These are phyloP conservation scores for Tylopilus vinaceipallidus DNA, from an alignment of 768 basidiomycete genomes.

Conservation along the genomic window DNA sequence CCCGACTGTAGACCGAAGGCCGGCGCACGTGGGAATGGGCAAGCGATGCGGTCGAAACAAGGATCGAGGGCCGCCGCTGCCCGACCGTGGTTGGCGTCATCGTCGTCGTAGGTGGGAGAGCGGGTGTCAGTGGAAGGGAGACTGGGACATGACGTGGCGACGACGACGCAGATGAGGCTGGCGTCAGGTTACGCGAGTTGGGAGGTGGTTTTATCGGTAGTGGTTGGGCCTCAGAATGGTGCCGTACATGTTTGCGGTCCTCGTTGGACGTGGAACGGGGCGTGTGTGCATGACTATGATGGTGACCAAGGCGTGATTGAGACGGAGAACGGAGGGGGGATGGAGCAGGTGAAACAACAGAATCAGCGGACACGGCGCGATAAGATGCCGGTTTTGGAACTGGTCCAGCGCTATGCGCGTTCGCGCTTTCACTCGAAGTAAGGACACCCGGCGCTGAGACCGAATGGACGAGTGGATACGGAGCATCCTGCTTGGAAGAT, in stretches of 20 bases:
- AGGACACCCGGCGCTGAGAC: conserved; percentile 44
- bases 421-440: conserved; percentile 20
- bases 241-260: conserved; percentile 23
- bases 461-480: conserved; percentile 35
- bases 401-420: conserved; percentile 6
- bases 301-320: conserved; percentile 18
- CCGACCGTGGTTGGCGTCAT: conserved; percentile 48
- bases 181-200: conserved; percentile 50
- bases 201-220: conserved; percentile 29
- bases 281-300: conserved; percentile 5
- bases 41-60: conserved; percentile 35
- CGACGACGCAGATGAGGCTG: conserved; percentile 55
- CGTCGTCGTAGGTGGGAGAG: conserved; percentile 29
- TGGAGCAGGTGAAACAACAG: conserved; percentile 4
- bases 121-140: conserved; percentile 32
- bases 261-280: conserved; percentile 21
- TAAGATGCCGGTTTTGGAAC: conserved; percentile 23
- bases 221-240: conserved; percentile 15
- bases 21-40: conserved; percentile 32
- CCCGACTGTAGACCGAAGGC: conserved; percentile 41
- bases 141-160: conserved; percentile 49
- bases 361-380: conserved; percentile 28
- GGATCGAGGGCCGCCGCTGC: conserved; percentile 40
- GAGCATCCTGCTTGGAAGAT: conserved; percentile 16
- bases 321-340: conserved; percentile 24